phyloP scores from a whole-genome alignment of 2,329 filamentous ascomycete genomes.

The Coniella vitis region DNA sequence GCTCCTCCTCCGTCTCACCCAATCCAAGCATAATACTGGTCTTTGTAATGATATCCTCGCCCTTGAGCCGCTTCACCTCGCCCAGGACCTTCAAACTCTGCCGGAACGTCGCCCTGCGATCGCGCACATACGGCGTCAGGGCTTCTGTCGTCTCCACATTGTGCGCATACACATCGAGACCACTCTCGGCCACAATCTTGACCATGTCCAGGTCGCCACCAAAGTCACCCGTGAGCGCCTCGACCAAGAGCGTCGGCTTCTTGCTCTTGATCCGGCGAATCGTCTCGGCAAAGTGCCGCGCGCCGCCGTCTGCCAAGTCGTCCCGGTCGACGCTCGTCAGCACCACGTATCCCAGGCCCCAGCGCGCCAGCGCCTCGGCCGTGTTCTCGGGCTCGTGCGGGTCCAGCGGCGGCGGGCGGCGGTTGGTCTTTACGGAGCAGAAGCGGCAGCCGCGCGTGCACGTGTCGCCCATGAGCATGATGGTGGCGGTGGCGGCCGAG shows the following conservation, averaged over 20 bases:
- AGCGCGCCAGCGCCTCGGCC: conserved; percentile 83
- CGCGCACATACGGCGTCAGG: conserved; percentile 82
- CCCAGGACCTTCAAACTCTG: conserved; percentile 76
- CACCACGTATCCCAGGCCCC: conserved; percentile 95
- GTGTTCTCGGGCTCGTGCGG: conserved; percentile 96
- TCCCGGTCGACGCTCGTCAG: conserved; percentile 91
- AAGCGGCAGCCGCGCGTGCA: conserved; percentile 95
- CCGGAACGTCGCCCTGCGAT: conserved; percentile 81
- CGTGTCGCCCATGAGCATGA: conserved; percentile 99
- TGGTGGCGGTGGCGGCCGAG: conserved; percentile 87
- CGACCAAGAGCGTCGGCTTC: conserved; percentile 68
- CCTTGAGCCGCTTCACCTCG: conserved; percentile 70
- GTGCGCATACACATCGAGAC: conserved; percentile 93
- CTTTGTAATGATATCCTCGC: conserved; percentile 82
- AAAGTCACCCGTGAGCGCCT: conserved; percentile 84
- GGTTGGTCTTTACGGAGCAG: conserved; percentile 90
- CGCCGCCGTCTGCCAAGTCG: conserved; percentile 82
- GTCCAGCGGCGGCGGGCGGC: conserved; percentile 71
- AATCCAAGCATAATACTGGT: conserved; percentile 95
- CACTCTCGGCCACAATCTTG: conserved; percentile 72
- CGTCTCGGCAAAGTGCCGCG: conserved; percentile 85
- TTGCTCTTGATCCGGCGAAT: conserved; percentile 89
- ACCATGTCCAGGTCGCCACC: conserved; percentile 83
- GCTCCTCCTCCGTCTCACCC: conserved; percentile 82
- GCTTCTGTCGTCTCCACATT: conserved; percentile 94